Evolutionary conservation across 2,329 filamentous ascomycete species (phyloP).

Genomic region (Penicillium hordei): DNA sequence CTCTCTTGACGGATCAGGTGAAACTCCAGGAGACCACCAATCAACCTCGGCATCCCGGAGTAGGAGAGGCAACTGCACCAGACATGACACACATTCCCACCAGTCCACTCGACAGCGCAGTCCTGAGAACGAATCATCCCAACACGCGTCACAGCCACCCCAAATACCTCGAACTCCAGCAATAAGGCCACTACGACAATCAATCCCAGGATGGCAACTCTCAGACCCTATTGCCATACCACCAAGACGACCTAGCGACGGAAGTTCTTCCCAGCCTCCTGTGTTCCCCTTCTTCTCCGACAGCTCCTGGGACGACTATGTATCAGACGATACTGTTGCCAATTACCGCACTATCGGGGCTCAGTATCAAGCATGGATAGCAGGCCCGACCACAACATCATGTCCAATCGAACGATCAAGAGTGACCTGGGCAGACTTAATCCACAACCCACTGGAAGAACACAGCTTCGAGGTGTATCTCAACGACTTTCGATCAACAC

Average conservation of each 20-base stretch:
- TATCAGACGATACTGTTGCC: not conserved
- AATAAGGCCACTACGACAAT: not conserved
- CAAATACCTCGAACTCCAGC: not conserved
- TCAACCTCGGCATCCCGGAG: not conserved
- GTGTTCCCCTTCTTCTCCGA: not conserved
- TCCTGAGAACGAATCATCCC: not conserved
- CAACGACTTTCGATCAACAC: not conserved
- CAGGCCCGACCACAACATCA: not conserved
- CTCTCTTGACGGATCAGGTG: not conserved
- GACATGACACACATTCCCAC: not conserved
- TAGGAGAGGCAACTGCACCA: not conserved
- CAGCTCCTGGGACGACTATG: not conserved
- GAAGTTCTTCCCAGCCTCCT: not conserved
- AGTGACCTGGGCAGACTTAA: not conserved
- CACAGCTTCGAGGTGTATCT: not conserved
- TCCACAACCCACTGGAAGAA: not conserved
- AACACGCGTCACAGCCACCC: not conserved
- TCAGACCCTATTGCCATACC: not conserved
- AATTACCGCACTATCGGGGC: not conserved
- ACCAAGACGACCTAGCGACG: not conserved
- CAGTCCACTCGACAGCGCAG: not conserved
- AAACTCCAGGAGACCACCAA: not conserved
- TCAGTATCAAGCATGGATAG: slow-evolving; percentile 2
- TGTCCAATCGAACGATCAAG: not conserved
- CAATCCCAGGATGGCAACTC: not conserved